Evolutionary conservation across 192 early-diverging fungal genomes (phyloP), one percentile per base, ranked within the genome.

Genomic region (Coemansia sp.): DNA sequence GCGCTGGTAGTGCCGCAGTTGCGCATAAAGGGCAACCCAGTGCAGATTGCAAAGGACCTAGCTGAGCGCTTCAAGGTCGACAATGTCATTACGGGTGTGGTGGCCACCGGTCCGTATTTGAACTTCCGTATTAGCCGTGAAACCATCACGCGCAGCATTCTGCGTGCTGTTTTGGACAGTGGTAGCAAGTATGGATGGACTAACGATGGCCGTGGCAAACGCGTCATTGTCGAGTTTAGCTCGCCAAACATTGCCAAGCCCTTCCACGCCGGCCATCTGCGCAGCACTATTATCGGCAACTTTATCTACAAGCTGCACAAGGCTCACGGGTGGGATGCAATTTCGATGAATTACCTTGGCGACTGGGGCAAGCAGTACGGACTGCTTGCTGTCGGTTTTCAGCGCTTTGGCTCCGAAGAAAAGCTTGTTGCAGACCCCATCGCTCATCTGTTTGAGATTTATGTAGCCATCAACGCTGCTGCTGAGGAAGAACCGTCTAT

Each of bases 311-410:
- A 95, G 57, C 85, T 91, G 21, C 85, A 93, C 74, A 76, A 87
- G 54, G 93, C 91, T 32, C 89, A 92, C 63, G 97, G 96, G 9
- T 94, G 90, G 84, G 88, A 93, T n/a, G 89, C 89, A n/a, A 83
- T 95, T 54, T 83, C 87, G 42, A 92, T 97, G 85, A 99, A 99
- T 86, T 96, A 99, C 78, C 84, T 99, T 31, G 97, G 97, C 61
- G 96, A 99, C 77, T 99, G 97, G 97, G 97, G 97, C 63, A 99
- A 96, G 80, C 96, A 98, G 84, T 99, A 94, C 73, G 97, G 95
- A 67, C 82, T 97, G 63, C 85, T 97, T 71, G 95, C 95, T 52
- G 80, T 98, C 57, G 96, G 95, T 62, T 96, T 88, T 74, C 84
- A 83, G 60, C 87, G 87, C 59, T 88, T 90, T 71, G 95, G 95